A percentile compares a stretch with the other conserved stretches of the same genome.
phyloP scores from a whole-genome alignment of 441 rosid genomes.

The Metrosideros polymorpha region DNA sequence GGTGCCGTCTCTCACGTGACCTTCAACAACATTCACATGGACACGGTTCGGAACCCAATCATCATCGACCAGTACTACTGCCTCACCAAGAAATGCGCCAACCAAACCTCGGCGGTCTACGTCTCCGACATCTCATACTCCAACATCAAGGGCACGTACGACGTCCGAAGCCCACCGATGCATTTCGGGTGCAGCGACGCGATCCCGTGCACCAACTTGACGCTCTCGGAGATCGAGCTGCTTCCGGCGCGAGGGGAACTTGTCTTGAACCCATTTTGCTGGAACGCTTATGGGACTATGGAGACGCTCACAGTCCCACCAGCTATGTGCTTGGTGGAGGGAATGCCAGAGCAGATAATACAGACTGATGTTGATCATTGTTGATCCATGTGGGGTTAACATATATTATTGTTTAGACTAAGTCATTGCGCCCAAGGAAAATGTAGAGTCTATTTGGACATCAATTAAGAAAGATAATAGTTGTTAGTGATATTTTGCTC shows the following conservation, averaged over 20 bases:
- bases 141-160: conserved; percentile 35
- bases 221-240: conserved; percentile 25
- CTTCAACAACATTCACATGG: conserved; percentile 33
- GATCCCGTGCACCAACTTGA: conserved; percentile 32
- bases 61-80: conserved; percentile 44
- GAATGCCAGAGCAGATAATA: conserved; percentile 11
- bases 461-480: not conserved
- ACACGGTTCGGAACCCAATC: conserved; percentile 30
- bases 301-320: conserved; percentile 29
- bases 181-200: conserved; percentile 39
- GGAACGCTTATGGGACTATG: conserved; percentile 36
- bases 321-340: conserved; percentile 24
- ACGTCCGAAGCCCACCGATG: conserved; percentile 27
- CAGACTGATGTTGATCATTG: conserved; percentile 14
- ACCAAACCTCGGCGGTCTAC: conserved; percentile 31
- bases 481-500: not conserved
- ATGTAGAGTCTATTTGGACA: not conserved
- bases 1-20: conserved; percentile 25
- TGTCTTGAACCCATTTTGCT: conserved; percentile 24
- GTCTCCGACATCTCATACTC: conserved; percentile 27
- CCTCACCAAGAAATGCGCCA: conserved; percentile 22
- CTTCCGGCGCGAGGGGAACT: conserved; percentile 23
- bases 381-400: not conserved
- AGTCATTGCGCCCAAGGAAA: not conserved
- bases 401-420: not conserved